Evolutionary conservation across 768 basidiomycete genomes (phyloP).

Genomic region (Boletus sp.): DNA sequence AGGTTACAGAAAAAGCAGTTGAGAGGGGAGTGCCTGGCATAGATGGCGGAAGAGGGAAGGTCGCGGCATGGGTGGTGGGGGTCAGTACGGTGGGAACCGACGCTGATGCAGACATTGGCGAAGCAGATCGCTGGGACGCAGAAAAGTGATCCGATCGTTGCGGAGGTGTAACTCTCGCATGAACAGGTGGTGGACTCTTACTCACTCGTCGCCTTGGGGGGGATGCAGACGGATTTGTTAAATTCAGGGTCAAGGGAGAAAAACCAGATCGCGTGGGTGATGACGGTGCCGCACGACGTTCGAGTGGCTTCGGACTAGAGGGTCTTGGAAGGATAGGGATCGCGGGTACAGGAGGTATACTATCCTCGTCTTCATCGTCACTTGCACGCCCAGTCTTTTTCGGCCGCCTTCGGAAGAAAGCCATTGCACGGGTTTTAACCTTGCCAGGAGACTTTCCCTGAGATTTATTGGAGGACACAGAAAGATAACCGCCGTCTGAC

Average conservation of each 20-base stretch:
- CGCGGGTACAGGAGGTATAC: slow-evolving; percentile 32
- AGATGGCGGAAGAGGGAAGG: slow-evolving; percentile 18
- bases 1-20: slow-evolving; percentile 2
- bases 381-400: slow-evolving; percentile 25
- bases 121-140: slow-evolving; percentile 4
- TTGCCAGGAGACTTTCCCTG: slow-evolving; percentile 27
- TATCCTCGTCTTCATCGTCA: slow-evolving; percentile 31
- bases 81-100: slow-evolving; percentile 4
- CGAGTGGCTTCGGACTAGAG: slow-evolving; percentile 29
- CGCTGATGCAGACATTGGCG: slow-evolving; percentile 7
- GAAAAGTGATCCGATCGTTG: slow-evolving; percentile 9
- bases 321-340: slow-evolving; percentile 25
- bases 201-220: slow-evolving; percentile 19
- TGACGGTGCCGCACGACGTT: slow-evolving; percentile 22
- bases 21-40: slow-evolving; percentile 20
- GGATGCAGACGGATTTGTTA: slow-evolving; percentile 20
- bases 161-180: slow-evolving; percentile 3
- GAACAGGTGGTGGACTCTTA: slow-evolving; percentile 29
- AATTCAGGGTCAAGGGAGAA: slow-evolving; percentile 24
- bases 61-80: slow-evolving; percentile 1
- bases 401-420: slow-evolving; percentile 31
- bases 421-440: slow-evolving; percentile 31
- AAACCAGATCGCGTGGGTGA: slow-evolving; percentile 31
- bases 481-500: slow-evolving; percentile 33
- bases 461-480: slow-evolving; percentile 34